phyloP scores from a whole-genome alignment of 169 alveolate genomes.

The Ichthyophthirius multifiliis region DNA sequence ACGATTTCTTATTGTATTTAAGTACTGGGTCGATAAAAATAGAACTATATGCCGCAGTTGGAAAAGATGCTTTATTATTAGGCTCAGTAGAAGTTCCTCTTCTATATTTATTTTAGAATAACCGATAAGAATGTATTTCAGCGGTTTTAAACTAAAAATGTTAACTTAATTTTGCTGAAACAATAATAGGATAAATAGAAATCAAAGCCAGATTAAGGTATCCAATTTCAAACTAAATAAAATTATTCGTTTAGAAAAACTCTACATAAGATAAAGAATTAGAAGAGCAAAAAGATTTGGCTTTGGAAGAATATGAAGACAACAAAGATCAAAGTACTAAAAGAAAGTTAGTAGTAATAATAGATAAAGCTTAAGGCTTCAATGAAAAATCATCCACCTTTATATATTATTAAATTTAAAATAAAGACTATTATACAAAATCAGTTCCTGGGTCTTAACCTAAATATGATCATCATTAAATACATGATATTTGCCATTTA shows the following conservation, averaged over 20 bases:
- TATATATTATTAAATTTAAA: neutral
- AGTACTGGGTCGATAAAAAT: neutral
- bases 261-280: neutral
- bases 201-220: neutral
- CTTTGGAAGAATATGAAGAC: neutral
- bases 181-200: neutral
- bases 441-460: neutral
- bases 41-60: neutral
- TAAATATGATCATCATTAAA: neutral
- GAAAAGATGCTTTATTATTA: neutral
- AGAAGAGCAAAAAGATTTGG: neutral
- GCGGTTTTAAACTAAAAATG: neutral
- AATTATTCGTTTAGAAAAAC: neutral
- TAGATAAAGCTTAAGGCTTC: slow-evolving; percentile 1
- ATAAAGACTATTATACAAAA: neutral
- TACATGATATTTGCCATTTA: neutral
- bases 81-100: neutral
- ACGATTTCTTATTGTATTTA: neutral
- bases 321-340: neutral
- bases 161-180: neutral
- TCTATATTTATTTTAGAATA: neutral
- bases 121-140: neutral
- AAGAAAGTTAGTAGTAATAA: neutral
- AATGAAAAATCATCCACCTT: neutral
- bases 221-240: neutral